These are phyloP conservation scores for Cytidiella melzeri DNA, from an alignment of 768 basidiomycete species.

Conservation along the genomic window DNA sequence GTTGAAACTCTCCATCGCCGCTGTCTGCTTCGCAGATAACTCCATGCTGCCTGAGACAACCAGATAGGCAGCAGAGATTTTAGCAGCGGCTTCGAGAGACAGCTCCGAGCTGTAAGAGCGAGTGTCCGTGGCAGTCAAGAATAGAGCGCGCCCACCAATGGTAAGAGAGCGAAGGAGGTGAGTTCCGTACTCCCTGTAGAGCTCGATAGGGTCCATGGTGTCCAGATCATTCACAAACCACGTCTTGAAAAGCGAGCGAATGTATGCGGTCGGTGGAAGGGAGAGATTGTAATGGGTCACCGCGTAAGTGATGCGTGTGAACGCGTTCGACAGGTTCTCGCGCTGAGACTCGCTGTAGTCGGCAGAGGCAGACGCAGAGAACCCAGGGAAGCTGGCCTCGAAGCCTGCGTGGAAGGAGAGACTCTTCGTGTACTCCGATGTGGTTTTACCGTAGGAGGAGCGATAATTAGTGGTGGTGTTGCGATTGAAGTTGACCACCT, in stretches of 20 bases:
- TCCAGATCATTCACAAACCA: background rate
- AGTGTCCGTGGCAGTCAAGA: background rate
- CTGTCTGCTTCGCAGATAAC: background rate
- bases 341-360: background rate
- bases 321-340: background rate
- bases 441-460: background rate
- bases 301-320: background rate
- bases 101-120: background rate
- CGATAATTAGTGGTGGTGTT: background rate
- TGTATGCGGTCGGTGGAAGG: background rate
- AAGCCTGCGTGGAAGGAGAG: background rate
- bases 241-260: background rate
- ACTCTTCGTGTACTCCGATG: background rate
- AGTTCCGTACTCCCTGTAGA: background rate
- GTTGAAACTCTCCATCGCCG: background rate
- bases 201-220: background rate
- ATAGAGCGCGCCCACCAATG: background rate
- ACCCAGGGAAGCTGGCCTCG: background rate
- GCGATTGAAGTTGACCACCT: background rate
- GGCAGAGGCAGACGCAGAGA: background rate
- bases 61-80: background rate
- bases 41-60: background rate
- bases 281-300: background rate
- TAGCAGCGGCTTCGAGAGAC: background rate
- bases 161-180: background rate